Base-by-base conservation (phyloP, 208 protist genomes). In the Wallacemonas rigidus region DNA sequence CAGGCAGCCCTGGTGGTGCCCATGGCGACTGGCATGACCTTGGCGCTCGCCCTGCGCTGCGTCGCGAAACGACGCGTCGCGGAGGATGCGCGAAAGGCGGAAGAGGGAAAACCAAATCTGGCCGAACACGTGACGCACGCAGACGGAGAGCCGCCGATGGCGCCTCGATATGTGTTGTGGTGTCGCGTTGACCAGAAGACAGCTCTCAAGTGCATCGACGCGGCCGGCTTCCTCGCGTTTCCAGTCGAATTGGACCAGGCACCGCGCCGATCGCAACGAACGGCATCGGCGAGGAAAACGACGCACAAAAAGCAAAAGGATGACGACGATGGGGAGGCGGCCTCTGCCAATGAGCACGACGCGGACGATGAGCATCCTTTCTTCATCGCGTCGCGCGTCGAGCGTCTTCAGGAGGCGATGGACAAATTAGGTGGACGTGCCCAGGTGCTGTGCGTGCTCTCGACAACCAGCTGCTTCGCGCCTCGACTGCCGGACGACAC, bases 401-500 rank as follows among this genome's bases (percentile, higher is more conserved):
- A 86, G 1, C 83, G 80, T 45, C 62, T 99, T 3, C 74, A 77
- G 11, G 73, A 75, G 0, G 78, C 88, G 8, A 91, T 99, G 7
- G 67, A 74, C 14, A 44, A 72, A 43, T 62, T 89, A 2, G 93
- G 96, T 8, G 69, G 82, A 1, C 73, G 76, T 2, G 80, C 93
- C 1, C 62, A 82, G 35, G 88, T 99, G 3, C 67, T 98, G 17
- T 98, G 96, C 77, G 94, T 99, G 2, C 62, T 99, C n/a, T 93
- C 93, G 45, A 99, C 98, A 0, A 99, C 98, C 5, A 98, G 89
- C 78, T 99, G 98, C 81, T 99, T 99, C 81, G 97, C 99, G 2
- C 99, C 99, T 26, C 87, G 99, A 8, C 76, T 90, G 7, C 98
- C 98, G 2, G 99, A 99, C 74, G 81, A 95, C 67, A 80, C 99